phyloP scores from a whole-genome alignment of 2,329 filamentous ascomycete genomes.

The Blastomyces silverae region DNA sequence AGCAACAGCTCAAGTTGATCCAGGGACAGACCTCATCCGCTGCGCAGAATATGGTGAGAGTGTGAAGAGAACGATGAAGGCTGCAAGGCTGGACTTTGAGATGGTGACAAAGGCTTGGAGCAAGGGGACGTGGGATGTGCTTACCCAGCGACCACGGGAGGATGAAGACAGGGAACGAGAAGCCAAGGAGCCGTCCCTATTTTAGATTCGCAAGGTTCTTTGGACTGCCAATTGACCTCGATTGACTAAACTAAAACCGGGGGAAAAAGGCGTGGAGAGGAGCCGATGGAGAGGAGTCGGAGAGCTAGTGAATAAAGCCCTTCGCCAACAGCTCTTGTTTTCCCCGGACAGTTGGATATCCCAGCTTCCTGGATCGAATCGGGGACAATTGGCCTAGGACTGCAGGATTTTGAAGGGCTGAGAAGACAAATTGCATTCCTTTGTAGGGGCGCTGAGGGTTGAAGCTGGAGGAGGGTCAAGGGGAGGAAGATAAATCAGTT shows the following conservation, averaged over 20 bases:
- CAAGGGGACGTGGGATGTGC: background rate
- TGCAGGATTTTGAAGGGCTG: background rate
- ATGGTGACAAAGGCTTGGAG: background rate
- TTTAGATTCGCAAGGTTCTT: slow-evolving; percentile 3
- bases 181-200: background rate
- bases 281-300: background rate
- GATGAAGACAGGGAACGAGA: background rate
- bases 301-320: background rate
- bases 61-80: background rate
- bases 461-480: background rate
- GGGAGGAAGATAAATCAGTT: background rate
- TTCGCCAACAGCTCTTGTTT: slow-evolving; percentile 1
- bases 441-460: background rate
- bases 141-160: background rate
- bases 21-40: background rate
- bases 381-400: background rate
- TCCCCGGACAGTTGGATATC: background rate
- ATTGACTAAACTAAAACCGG: background rate
- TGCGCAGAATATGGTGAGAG: background rate
- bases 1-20: background rate
- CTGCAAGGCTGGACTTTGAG: background rate
- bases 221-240: background rate
- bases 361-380: background rate
- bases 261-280: background rate
- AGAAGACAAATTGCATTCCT: slow-evolving; percentile 4